Percentiles rank a stretch among this genome's conserved stretches.
Conservation (phyloP, 2,329 filamentous ascomycete genomes). For the Sodiomyces alkalinus region DNA sequence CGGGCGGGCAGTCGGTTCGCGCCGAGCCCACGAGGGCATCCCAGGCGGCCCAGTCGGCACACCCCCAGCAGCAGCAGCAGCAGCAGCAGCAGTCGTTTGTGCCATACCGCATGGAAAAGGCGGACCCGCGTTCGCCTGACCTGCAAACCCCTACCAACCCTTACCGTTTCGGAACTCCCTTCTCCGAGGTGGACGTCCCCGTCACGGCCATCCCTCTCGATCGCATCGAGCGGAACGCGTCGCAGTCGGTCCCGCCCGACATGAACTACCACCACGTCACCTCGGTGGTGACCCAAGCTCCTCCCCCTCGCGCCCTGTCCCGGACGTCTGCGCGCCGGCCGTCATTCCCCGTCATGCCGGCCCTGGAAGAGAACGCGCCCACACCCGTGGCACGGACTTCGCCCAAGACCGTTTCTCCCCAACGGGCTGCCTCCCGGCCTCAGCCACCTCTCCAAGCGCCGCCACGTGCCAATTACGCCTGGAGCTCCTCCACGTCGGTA, state of each 20-base stretch:
- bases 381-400: conserved; percentile 20
- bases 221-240: conserved; percentile 61
- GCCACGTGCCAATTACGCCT: conserved; percentile 39
- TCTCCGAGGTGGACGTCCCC: conserved; percentile 82
- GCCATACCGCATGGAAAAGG: conserved; percentile 37
- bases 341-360: conserved; percentile 52
- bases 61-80: conserved; percentile 11
- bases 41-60: conserved; percentile 13
- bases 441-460: conserved; percentile 36
- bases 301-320: conserved; percentile 31
- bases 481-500: conserved; percentile 33
- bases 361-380: conserved; percentile 49
- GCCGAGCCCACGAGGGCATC: conserved; percentile 13
- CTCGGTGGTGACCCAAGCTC: conserved; percentile 17
- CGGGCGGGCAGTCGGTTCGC: conserved; percentile 19
- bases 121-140: conserved; percentile 36
- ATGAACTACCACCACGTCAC: conserved; percentile 56
- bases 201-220: conserved; percentile 57
- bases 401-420: conserved; percentile 20
- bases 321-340: conserved; percentile 47
- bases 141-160: conserved; percentile 43
- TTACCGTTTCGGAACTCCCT: conserved; percentile 71
- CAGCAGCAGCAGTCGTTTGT: conserved; percentile 18
- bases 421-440: not conserved
- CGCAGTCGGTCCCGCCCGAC: conserved; percentile 84